phyloP scores from a whole-genome alignment of 2,329 filamentous ascomycete species.

The Tolypocladium cylindrosporum region DNA sequence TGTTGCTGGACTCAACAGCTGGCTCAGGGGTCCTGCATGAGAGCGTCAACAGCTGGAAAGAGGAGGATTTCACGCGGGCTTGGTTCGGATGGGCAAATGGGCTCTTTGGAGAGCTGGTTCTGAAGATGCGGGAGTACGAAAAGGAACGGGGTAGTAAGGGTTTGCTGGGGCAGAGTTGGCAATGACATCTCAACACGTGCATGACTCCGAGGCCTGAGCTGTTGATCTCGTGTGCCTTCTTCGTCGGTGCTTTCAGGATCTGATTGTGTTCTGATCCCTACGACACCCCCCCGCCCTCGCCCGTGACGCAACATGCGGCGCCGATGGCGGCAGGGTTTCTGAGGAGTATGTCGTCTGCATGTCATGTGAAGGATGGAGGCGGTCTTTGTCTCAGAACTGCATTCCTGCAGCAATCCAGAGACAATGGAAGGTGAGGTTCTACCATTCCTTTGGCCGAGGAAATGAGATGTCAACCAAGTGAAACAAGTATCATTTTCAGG shows the following conservation, averaged over 20 bases:
- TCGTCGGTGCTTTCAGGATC: background rate
- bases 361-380: too few relatives aligned
- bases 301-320: too few relatives aligned
- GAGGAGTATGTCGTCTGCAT: too few relatives aligned
- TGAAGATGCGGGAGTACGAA: background rate
- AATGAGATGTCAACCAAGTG: too few relatives aligned
- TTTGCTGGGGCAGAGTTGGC: background rate
- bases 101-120: background rate
- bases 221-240: background rate
- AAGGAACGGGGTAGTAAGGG: background rate
- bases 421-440: too few relatives aligned
- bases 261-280: background rate
- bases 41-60: background rate
- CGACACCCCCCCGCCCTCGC: too few relatives aligned
- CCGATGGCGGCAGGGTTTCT: too few relatives aligned
- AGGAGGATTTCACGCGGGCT: background rate
- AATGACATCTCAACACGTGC: background rate
- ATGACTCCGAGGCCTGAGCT: background rate
- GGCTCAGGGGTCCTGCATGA: background rate
- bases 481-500: too few relatives aligned
- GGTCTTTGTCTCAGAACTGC: too few relatives aligned
- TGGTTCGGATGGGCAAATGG: conserved; percentile 1
- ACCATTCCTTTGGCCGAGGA: too few relatives aligned
- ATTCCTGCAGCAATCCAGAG: too few relatives aligned
- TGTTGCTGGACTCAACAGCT: background rate